A percentile compares a stretch with the other conserved stretches of the same genome.
These are phyloP conservation scores for Ceratopteris richardii DNA, from an alignment of 75 land plant genomes.

Conservation along the genomic window DNA sequence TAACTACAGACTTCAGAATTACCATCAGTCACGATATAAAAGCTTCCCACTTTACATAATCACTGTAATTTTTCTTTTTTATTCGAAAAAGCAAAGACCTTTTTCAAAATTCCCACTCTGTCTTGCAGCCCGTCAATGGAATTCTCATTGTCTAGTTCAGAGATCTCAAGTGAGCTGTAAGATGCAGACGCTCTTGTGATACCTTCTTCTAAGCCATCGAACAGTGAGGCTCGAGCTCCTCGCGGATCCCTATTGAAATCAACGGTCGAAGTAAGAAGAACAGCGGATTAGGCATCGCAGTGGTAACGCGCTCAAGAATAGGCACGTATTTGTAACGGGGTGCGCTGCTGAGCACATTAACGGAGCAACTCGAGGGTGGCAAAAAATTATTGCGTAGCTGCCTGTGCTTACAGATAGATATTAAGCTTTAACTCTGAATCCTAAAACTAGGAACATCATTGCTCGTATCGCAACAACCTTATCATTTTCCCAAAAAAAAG, in stretches of 20 bases:
- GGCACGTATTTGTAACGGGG: too few species aligned
- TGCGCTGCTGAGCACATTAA: too few species aligned
- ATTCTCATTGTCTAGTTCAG: constrained; percentile 82
- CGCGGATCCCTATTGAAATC: constrained; percentile 66
- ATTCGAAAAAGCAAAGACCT: constrained; percentile 32
- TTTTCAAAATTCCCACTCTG: constrained; percentile 64
- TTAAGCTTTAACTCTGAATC: too few species aligned
- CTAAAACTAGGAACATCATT: too few species aligned
- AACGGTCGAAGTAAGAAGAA: too few species aligned
- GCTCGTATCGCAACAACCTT: too few species aligned
- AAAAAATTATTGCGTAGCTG: too few species aligned
- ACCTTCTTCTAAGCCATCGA: constrained; percentile 88
- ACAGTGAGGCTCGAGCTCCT: constrained; percentile 43
- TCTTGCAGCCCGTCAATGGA: constrained; percentile 77
- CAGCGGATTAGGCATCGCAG: too few species aligned
- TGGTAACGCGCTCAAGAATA: too few species aligned
- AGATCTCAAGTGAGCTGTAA: constrained; percentile 62
- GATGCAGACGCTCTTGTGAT: constrained; percentile 58
- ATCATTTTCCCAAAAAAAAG: too few species aligned
- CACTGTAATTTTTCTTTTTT: background rate
- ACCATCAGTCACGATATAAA: background rate
- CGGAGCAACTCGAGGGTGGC: too few species aligned
- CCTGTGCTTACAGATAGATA: too few species aligned
- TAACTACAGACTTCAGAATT: background rate
- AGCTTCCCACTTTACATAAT: background rate